phyloP scores from a whole-genome alignment of 441 rosid species.

The Jatropha multifida region DNA sequence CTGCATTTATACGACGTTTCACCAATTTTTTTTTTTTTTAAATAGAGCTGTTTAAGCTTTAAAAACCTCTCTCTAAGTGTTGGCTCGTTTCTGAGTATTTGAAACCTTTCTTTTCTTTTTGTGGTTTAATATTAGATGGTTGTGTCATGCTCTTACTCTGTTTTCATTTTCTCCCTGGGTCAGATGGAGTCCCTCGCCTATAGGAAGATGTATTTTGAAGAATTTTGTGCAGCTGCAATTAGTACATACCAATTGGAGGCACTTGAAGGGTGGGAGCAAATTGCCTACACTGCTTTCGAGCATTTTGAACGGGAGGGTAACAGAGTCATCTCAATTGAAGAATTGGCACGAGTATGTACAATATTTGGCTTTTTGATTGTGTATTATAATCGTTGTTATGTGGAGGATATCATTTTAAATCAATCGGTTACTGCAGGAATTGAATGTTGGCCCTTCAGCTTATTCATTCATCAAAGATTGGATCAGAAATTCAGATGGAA shows the following conservation, averaged over 20 bases:
- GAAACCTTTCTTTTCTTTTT: background rate
- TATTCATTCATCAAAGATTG: constrained; percentile 70
- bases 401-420: background rate
- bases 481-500: constrained; percentile 79
- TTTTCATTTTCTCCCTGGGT: background rate
- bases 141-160: background rate
- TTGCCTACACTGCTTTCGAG: constrained; percentile 68
- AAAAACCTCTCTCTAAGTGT: background rate
- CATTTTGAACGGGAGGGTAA: constrained; percentile 86
- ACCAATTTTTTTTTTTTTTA: background rate
- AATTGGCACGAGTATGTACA: constrained; percentile 71
- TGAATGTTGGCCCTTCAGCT: constrained; percentile 81
- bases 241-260: constrained; percentile 87
- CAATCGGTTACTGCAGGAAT: constrained; percentile 51
- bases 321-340: constrained; percentile 74
- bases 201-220: constrained; percentile 85
- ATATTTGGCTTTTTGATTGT: background rate
- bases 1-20: background rate
- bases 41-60: background rate
- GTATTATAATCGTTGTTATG: background rate
- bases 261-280: constrained; percentile 82
- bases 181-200: constrained; percentile 84
- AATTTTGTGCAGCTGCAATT: constrained; percentile 89
- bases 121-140: background rate
- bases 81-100: background rate